Evolutionary conservation across 139 green algal genomes (phyloP), one percentile per base, ranked within the genome.

Genomic region (Tetraselmis striata): DNA sequence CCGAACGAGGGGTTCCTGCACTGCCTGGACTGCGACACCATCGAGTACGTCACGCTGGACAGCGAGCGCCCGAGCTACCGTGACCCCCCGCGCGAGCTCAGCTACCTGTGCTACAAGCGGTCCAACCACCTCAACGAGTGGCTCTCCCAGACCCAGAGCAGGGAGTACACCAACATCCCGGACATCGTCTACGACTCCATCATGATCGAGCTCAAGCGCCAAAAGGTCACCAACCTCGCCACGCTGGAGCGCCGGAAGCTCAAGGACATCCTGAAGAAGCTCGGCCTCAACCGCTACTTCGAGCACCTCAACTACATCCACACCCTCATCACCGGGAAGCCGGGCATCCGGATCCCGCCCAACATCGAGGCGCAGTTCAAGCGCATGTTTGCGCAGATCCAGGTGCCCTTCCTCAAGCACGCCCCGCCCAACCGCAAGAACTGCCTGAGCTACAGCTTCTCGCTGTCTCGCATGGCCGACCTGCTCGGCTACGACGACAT

Each of bases 121-220:
- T 76, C 79, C 26, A 85, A 85, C 30, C 82, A 85, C 77, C 75
- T 79, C 77, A 85, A 85, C 58, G 82, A 85, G 45, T 85, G 82
- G 82, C 29, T 85, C 29, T 83, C 82, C 29, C 78, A 80, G 31
- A 30, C 75, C 1, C 83, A 86, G 24, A 79, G 78, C 74, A 86
- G 81, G 74, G 78, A 86, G 67, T 78, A 31, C 0, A 86, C 83
- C 0, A 74, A 83, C 0, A 86, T 86, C 79, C 83, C 83, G 0
- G 74, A 86, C 26, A 79, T 83, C 1, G 30, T 86, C 0, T 81
- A 59, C 28, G 79, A 83, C 83, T 2, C 2, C 23, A 86, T 86
- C 67, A 28, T 86, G 0, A 26, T 86, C n/a, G 83, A 86, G 31
- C 76, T 86, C 67, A 86, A 83, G 27, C 83, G 83, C 25, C 78